Evolutionary conservation across 306 rosid genomes (phyloP), one percentile per base, ranked within the genome.

Genomic region (Mucuna pruriens): DNA sequence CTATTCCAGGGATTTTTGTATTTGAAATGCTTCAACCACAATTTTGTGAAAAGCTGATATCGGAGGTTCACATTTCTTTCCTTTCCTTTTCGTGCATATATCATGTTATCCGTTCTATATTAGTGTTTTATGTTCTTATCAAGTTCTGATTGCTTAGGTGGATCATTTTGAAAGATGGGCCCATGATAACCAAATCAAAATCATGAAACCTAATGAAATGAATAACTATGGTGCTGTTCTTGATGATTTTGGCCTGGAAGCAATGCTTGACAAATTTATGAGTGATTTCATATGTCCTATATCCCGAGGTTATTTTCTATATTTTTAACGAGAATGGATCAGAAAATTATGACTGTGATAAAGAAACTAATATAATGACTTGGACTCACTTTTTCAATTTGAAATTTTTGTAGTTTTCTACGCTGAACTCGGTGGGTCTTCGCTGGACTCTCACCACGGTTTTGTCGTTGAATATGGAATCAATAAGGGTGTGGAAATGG

Each of bases 371-470:
- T 22, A 52, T 58, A 26, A 51, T 31, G 70, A 69, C 54, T 44
- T 71, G n/a, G 44, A 55, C 90, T 82, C 33, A 44, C 85, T 69
- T 76, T 72, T 79, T 16, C 77, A 38, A 16, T 77, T 71, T 85
- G 58, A 44, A 12, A 26, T 69, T 79, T 46, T 22, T 91, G 92
- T 54, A 94, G 98, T 94, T 87, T 91, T 92, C 90, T 94, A 87
- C 76, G 67, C 89, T 29, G 94, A 91, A 79, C 76, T 89, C 80
- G 98, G 98, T 79, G 98, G 98, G 85, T 86, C 91, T 75, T 84
- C 98, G 0, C 83, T 94, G 85, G 98, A 94, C 83, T 83, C 97
- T 26, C 98, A 94, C 90, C 98, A 92, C 82, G 97, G 98, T 72
- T 94, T 91, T 88, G 91, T 91, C 72, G 98, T 94, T 70, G 97